Conservation (phyloP, 371 early-diverging fungal genomes). For the Apophysomyces ossiformis region DNA sequence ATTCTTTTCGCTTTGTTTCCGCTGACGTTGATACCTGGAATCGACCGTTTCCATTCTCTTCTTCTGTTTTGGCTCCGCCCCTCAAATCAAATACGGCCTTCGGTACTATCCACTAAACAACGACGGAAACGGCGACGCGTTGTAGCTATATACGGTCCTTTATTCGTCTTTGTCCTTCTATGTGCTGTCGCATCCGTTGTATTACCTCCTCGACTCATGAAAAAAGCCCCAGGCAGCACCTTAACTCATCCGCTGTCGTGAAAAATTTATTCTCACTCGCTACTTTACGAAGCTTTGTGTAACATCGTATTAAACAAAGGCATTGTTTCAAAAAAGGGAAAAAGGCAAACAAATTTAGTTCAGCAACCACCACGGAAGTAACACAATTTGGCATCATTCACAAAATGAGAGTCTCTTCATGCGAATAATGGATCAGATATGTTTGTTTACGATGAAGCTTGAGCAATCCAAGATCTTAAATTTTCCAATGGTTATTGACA, state of each 20-base stretch:
- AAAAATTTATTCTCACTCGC: neutral
- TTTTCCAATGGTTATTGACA: too few species aligned
- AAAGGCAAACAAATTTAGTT: too few species aligned
- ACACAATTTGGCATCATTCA: too few species aligned
- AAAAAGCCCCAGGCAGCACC: neutral
- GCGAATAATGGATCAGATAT: too few species aligned
- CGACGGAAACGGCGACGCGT: slow-evolving; percentile 60
- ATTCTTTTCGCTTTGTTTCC: slow-evolving; percentile 71
- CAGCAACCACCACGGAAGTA: too few species aligned
- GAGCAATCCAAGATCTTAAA: too few species aligned
- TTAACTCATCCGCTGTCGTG: neutral
- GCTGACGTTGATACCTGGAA: slow-evolving; percentile 70
- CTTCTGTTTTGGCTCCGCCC: slow-evolving; percentile 86
- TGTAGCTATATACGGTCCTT: slow-evolving; percentile 64
- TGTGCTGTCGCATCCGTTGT: slow-evolving; percentile 20
- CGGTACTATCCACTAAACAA: slow-evolving; percentile 71
- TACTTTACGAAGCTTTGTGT: neutral
- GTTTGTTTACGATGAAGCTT: too few species aligned
- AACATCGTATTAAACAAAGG: neutral
- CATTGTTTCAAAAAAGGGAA: neutral
- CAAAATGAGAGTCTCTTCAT: too few species aligned
- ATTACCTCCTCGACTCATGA: slow-evolving; percentile 22
- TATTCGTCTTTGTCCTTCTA: slow-evolving; percentile 61
- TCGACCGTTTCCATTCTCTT: slow-evolving; percentile 79
- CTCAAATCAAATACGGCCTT: slow-evolving; percentile 73